These are phyloP conservation scores for Fomitiporia mediterranea DNA, from an alignment of 1,284 basidiomycete species.

Conservation along the genomic window DNA sequence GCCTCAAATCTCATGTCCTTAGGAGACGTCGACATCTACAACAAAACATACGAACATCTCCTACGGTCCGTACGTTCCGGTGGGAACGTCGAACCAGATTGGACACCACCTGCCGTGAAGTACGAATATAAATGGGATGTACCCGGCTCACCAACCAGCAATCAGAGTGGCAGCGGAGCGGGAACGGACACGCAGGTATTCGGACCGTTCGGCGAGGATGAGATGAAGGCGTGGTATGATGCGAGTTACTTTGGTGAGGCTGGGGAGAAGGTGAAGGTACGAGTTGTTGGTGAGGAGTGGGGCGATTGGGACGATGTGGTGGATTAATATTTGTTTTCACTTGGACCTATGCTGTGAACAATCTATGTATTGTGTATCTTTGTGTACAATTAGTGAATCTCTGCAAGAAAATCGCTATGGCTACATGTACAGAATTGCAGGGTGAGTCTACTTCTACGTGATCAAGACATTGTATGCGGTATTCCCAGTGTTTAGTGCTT, in stretches of 20 bases:
- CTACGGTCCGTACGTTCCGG: conserved; percentile 68
- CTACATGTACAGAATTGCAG: background rate
- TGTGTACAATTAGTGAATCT: conserved; percentile 5
- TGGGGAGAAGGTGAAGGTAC: conserved; percentile 71
- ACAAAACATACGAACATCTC: conserved; percentile 77
- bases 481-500: too few relatives aligned
- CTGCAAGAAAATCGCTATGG: conserved; percentile 4
- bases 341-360: background rate
- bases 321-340: conserved; percentile 3
- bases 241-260: conserved; percentile 70
- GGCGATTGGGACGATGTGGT: conserved; percentile 54
- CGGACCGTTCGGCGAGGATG: conserved; percentile 72
- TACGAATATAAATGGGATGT: conserved; percentile 79
- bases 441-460: background rate
- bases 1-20: conserved; percentile 80
- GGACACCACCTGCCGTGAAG: conserved; percentile 70
- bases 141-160: conserved; percentile 37
- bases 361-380: conserved; percentile 1
- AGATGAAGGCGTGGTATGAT: conserved; percentile 70
- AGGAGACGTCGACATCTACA: conserved; percentile 80
- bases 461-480: too few relatives aligned
- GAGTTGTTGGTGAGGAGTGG: conserved; percentile 62
- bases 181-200: conserved; percentile 42
- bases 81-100: conserved; percentile 60
- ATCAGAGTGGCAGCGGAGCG: conserved; percentile 26